These are phyloP conservation scores for Clitoria ternatea DNA, from an alignment of 306 rosid genomes.

Conservation along the genomic window DNA sequence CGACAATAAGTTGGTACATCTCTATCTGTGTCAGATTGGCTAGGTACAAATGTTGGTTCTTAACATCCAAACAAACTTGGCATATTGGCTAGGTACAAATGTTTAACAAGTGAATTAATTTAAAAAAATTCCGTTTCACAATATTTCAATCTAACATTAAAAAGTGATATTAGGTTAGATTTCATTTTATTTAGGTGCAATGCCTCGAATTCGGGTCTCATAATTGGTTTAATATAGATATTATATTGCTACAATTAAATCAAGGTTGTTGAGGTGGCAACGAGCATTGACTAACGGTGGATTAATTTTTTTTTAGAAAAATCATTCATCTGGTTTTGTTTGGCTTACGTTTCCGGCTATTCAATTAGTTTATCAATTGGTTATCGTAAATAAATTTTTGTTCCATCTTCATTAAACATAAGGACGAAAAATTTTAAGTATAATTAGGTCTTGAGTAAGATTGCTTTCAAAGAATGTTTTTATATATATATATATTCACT, in stretches of 20 bases:
- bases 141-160: neutral
- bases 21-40: conserved; percentile 13
- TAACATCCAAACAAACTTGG: neutral
- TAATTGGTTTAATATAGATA: neutral
- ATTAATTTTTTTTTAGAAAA: neutral
- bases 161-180: neutral
- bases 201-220: neutral
- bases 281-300: neutral
- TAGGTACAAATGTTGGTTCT: neutral
- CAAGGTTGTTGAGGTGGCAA: neutral
- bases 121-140: neutral
- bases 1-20: neutral
- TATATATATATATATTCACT: too few relatives aligned
- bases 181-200: neutral
- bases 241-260: neutral
- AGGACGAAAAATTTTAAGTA: too few relatives aligned
- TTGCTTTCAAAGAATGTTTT: too few relatives aligned
- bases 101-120: neutral
- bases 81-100: neutral
- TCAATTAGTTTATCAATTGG: too few relatives aligned
- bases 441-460: too few relatives aligned
- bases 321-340: neutral
- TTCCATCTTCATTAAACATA: too few relatives aligned
- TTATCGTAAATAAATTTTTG: too few relatives aligned
- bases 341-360: neutral